phyloP scores from a whole-genome alignment of 352 stramenopile genomes.

The Pythium phragmiticola region DNA sequence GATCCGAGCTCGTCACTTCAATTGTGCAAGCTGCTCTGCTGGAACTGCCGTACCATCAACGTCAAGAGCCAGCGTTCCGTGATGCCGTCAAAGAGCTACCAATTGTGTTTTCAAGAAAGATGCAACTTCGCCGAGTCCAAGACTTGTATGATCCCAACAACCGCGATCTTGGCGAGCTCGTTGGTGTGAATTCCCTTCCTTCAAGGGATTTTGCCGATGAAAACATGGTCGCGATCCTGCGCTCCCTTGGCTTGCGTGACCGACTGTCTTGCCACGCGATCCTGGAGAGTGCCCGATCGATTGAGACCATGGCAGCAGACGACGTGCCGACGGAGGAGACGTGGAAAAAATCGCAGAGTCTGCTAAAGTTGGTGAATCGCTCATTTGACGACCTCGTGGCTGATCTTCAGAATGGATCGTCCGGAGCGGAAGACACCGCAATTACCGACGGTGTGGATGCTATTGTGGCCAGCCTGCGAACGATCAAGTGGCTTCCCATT shows the following conservation, averaged over 20 bases:
- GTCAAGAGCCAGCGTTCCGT: slow-evolving; percentile 48
- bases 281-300: slow-evolving; percentile 60
- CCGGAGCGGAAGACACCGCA: not conserved
- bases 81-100: slow-evolving; percentile 35
- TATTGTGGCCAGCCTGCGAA: slow-evolving; percentile 1
- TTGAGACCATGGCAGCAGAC: slow-evolving; percentile 43
- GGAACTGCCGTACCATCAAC: slow-evolving; percentile 51
- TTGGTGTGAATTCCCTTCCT: slow-evolving; percentile 69
- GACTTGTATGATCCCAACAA: slow-evolving; percentile 76
- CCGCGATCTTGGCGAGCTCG: slow-evolving; percentile 56
- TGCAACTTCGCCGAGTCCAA: slow-evolving; percentile 41
- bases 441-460: no score
- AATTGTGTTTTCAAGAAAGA: slow-evolving; percentile 60
- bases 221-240: slow-evolving; percentile 52
- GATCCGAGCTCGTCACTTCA: slow-evolving; percentile 38
- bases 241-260: slow-evolving; percentile 52
- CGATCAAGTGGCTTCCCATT: slow-evolving; percentile 23
- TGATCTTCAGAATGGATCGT: slow-evolving; percentile 9
- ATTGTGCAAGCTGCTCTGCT: slow-evolving; percentile 50
- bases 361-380: slow-evolving; percentile 72
- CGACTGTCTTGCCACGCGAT: slow-evolving; percentile 69
- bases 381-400: slow-evolving; percentile 68
- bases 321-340: slow-evolving; percentile 25
- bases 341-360: slow-evolving; percentile 45
- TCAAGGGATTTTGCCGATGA: slow-evolving; percentile 42